Evolutionary conservation across 139 green algal species (phyloP).

Genomic region (Nannochloris sp.): DNA sequence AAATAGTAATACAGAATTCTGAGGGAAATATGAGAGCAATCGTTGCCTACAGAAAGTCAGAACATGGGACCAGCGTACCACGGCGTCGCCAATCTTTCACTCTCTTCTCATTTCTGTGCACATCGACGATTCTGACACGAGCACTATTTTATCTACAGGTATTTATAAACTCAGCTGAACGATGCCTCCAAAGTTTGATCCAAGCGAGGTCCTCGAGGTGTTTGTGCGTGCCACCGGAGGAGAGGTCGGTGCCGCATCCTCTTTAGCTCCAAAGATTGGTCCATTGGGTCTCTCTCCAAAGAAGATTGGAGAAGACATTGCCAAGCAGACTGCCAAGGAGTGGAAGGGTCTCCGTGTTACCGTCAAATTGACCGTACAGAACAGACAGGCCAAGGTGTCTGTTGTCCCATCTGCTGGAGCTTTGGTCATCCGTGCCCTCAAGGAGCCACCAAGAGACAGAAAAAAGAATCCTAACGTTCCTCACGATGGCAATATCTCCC

Average conservation of each 20-base stretch:
- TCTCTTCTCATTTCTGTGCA: too few species aligned
- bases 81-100: too few species aligned
- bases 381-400: slow-evolving; percentile 94
- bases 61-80: too few species aligned
- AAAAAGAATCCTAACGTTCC: slow-evolving; percentile 99
- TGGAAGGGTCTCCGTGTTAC: slow-evolving; percentile 99
- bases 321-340: slow-evolving; percentile 98
- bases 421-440: slow-evolving; percentile 98
- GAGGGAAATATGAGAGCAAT: too few species aligned
- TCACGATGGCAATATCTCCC: slow-evolving; percentile 90
- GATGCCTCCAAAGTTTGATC: slow-evolving; percentile 97
- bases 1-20: too few species aligned
- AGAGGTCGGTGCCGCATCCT: slow-evolving; percentile 96
- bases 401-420: slow-evolving; percentile 92
- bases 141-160: not conserved
- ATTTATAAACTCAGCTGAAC: not conserved
- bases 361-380: slow-evolving; percentile 97
- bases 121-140: too few species aligned
- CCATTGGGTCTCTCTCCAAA: slow-evolving; percentile 98
- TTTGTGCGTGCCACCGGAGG: slow-evolving; percentile 95
- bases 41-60: too few species aligned
- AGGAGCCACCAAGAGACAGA: slow-evolving; percentile 85
- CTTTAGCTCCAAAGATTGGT: slow-evolving; percentile 98
- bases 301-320: slow-evolving; percentile 99
- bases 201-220: slow-evolving; percentile 62